phyloP scores from a whole-genome alignment of 177 flowering plant species.

The Vitis hybrid region DNA sequence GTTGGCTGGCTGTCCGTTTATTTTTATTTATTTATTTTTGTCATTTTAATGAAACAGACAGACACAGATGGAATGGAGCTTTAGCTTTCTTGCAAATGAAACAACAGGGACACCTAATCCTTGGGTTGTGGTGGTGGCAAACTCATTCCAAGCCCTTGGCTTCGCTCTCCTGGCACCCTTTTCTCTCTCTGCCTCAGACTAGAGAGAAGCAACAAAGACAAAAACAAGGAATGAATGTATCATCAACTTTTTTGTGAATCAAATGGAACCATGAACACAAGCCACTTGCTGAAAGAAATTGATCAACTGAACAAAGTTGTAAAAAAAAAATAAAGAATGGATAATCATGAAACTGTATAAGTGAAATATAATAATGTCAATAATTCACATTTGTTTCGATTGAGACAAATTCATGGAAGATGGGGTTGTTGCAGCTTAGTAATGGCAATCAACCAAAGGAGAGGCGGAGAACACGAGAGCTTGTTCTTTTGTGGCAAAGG shows the following conservation, averaged over 20 bases:
- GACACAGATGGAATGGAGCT: conserved; percentile 15
- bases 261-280: too few relatives aligned
- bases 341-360: not conserved
- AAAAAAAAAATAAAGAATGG: conserved; percentile 1
- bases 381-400: conserved; percentile 1
- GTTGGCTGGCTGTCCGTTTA: conserved; percentile 30
- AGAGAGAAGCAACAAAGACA: too few relatives aligned
- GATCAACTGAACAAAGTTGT: too few relatives aligned
- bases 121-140: conserved; percentile 13
- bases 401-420: not conserved
- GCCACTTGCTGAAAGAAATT: too few relatives aligned
- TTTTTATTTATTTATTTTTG: conserved; percentile 5
- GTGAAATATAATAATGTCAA: not conserved
- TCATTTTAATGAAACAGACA: conserved; percentile 25
- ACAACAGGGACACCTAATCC: conserved; percentile 24
- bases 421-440: not conserved
- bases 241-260: too few relatives aligned
- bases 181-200: too few relatives aligned
- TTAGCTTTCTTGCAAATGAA: conserved; percentile 38
- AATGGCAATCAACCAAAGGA: conserved; percentile 34
- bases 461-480: conserved; percentile 28
- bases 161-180: too few relatives aligned
- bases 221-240: too few relatives aligned
- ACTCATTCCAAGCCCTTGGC: conserved; percentile 8
- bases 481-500: conserved; percentile 16